Conservation (phyloP, 768 basidiomycete species). For the Termitomyces sp. region DNA sequence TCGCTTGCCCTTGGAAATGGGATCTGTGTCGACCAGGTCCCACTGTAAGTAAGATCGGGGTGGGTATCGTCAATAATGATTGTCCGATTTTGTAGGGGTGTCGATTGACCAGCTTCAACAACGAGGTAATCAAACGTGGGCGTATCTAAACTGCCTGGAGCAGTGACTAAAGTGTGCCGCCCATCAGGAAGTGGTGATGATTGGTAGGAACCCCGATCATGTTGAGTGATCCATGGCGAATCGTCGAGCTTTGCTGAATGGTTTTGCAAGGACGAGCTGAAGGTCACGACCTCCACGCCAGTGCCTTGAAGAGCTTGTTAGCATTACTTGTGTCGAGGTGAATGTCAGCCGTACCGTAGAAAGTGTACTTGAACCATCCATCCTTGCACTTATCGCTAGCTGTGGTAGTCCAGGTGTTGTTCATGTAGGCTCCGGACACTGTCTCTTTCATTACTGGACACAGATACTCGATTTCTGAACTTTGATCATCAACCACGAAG, state of each 20-base stretch:
- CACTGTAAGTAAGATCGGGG: conserved; percentile 23
- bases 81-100: conserved; percentile 27
- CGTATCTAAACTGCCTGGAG: conserved; percentile 18
- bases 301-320: conserved; percentile 20
- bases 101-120: conserved; percentile 31
- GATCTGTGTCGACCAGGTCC: conserved; percentile 27
- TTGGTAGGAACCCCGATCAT: conserved; percentile 25
- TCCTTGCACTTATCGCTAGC: conserved; percentile 23
- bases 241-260: conserved; percentile 34
- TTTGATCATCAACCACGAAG: conserved; percentile 36
- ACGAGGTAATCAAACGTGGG: conserved; percentile 37
- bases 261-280: conserved; percentile 19
- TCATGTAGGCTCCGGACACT: conserved; percentile 31
- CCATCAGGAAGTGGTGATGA: conserved; percentile 30
- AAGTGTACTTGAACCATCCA: conserved; percentile 37
- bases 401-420: conserved; percentile 35
- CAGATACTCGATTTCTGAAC: conserved; percentile 28
- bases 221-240: conserved; percentile 24
- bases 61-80: conserved; percentile 35
- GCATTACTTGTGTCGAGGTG: not conserved
- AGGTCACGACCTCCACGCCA: conserved; percentile 23
- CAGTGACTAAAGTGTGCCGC: conserved; percentile 31
- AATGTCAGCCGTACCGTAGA: conserved; percentile 25
- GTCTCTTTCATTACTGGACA: conserved; percentile 29
- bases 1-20: conserved; percentile 16